Percentiles rank a stretch among this genome's conserved stretches.
These are phyloP conservation scores for Neonectria ditissima DNA, from an alignment of 2,329 filamentous ascomycete genomes.

Conservation along the genomic window DNA sequence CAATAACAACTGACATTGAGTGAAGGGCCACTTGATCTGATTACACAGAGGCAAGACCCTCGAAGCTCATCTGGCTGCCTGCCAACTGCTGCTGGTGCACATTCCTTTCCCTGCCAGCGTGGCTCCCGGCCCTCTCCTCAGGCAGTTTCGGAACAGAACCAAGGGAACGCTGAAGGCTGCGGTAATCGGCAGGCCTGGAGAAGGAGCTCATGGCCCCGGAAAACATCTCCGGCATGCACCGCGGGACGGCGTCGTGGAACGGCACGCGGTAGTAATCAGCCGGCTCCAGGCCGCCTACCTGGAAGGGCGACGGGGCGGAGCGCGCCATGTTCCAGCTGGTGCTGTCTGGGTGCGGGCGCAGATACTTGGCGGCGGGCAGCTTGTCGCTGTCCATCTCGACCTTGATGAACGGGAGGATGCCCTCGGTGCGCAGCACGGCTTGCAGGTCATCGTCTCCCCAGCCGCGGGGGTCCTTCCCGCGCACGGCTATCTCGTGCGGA, in stretches of 20 bases:
- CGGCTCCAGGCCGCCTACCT: constrained; percentile 11
- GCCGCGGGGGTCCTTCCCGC: not conserved
- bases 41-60: not conserved
- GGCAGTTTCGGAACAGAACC: constrained; percentile 3
- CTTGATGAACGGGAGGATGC: constrained; percentile 7
- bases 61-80: not conserved
- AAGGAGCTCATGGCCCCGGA: not conserved
- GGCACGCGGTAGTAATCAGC: constrained; percentile 22
- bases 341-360: constrained; percentile 23
- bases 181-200: constrained; percentile 15
- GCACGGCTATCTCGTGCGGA: not conserved
- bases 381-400: constrained; percentile 1
- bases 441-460: constrained; percentile 16
- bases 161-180: constrained; percentile 22
- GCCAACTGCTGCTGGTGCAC: not conserved
- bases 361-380: constrained; percentile 21
- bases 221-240: constrained; percentile 22
- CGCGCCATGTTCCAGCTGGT: constrained; percentile 31
- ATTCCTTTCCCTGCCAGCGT: not conserved
- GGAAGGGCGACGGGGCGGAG: constrained; percentile 6
- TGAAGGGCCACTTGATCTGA: not conserved
- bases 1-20: no score
- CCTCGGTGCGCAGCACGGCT: constrained; percentile 6
- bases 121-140: not conserved
- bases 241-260: constrained; percentile 17